Base-by-base conservation (phyloP, 176 grass and related monocot species). In the Cenchrus americanus region DNA sequence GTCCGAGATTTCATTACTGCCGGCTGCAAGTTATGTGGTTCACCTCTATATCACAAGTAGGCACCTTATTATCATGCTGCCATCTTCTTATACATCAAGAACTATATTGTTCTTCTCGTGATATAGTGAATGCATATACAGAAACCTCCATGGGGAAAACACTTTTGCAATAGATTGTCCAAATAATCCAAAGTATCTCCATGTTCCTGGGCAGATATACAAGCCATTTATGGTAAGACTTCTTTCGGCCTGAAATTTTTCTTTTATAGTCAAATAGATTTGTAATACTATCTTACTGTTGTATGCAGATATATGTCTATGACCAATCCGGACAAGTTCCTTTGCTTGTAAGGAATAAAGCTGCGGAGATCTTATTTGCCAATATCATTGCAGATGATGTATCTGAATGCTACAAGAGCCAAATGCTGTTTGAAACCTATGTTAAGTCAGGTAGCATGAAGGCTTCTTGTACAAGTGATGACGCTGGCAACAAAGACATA, bases 21-120 rank as follows among this genome's bases (percentile, higher is more conserved):
- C 8, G 92, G 92, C 22, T 94, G 92, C 84, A 91, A 84, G 81
- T 50, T 94, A 79, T 91, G 92, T 82, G 89, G 84, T 79, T 87
- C 41, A 21, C 75, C 84, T 50, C 21, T 87, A 58, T 59, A 60
- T 88, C 58, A 71, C 71, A 89, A 80, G 89, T 94, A 84, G 84
- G 84, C 64, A 62, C 21, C 68, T 61, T 50, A 76, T 55, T 71
- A 48, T 59, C 2, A 7, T 80, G 30, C 13, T 62, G 3, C 24
- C 7, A 78, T 58, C 14, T 67, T 53, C 47, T 27, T 81, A 66
- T 78, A 63, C 54, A 64, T 83, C 14, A 79, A 68, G 10, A 66
- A 51, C 5, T 17, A 57, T 55, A 73, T 37, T 57, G 4, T 24
- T 65, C 40, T 65, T 30, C 8, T 62, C 18, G 37, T 78, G 61